Percentiles rank a stretch among this genome's conserved stretches.
These are phyloP conservation scores for Funneliformis caledonium DNA, from an alignment of 371 early-diverging fungal genomes.

Conservation along the genomic window DNA sequence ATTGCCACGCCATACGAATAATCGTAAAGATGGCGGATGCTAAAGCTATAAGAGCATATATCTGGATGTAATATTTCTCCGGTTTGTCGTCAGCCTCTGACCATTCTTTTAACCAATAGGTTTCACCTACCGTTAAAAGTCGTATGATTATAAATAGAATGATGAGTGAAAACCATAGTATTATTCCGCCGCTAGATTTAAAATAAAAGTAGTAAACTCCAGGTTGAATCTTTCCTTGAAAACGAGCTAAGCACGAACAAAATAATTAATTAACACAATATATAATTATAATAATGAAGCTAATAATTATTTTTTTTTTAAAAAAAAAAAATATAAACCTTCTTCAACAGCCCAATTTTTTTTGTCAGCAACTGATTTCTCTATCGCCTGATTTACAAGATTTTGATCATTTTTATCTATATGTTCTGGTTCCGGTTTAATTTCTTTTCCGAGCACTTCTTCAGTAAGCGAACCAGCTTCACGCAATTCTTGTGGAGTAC, in stretches of 20 bases:
- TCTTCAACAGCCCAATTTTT: constrained; percentile 36
- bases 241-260: constrained; percentile 45
- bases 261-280: neutral
- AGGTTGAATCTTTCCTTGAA: constrained; percentile 58
- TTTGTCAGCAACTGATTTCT: constrained; percentile 22
- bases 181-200: constrained; percentile 53
- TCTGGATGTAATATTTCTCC: constrained; percentile 44
- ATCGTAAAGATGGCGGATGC: constrained; percentile 47
- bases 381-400: neutral
- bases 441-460: constrained; percentile 35
- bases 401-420: constrained; percentile 17
- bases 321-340: neutral
- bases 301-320: neutral
- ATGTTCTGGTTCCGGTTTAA: constrained; percentile 20
- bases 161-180: constrained; percentile 57
- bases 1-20: constrained; percentile 59
- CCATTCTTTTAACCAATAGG: constrained; percentile 66
- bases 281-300: neutral
- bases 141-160: constrained; percentile 53
- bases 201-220: constrained; percentile 57
- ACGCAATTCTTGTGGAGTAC: constrained; percentile 56
- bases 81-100: constrained; percentile 49
- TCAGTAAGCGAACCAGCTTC: constrained; percentile 41
- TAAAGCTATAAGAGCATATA: constrained; percentile 52
- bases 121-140: constrained; percentile 54